Evolutionary conservation across 2,329 filamentous ascomycete genomes (phyloP).

Genomic region (Neocucurbitaria cava): DNA sequence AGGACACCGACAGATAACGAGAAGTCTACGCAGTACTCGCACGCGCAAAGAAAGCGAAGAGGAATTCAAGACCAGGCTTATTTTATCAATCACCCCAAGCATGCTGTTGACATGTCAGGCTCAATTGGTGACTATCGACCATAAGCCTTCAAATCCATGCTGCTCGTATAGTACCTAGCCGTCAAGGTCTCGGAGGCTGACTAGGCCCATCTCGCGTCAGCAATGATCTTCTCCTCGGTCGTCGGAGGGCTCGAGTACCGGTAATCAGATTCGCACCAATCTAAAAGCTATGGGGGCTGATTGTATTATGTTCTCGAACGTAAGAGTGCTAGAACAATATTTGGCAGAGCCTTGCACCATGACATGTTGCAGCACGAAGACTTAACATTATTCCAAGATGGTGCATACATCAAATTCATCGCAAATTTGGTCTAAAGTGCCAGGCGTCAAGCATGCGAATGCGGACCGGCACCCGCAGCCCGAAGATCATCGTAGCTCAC

Average conservation of each 20-base stretch:
- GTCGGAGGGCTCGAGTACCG: background rate
- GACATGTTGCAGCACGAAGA: background rate
- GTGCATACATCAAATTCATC: background rate
- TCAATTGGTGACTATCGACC: background rate
- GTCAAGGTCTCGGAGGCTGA: background rate
- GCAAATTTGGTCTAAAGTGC: background rate
- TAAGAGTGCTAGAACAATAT: no score
- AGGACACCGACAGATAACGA: background rate
- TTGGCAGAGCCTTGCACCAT: background rate
- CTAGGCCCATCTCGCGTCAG: background rate
- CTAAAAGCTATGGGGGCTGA: no score
- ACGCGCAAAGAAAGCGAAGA: background rate
- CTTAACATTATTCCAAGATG: background rate
- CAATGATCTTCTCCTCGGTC: background rate
- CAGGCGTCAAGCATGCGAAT: background rate
- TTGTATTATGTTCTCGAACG: no score
- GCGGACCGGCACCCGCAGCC: background rate
- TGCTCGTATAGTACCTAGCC: background rate
- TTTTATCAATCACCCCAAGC: background rate
- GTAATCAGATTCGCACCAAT: background rate
- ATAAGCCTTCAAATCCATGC: background rate
- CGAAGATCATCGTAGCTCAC: background rate
- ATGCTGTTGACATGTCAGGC: background rate
- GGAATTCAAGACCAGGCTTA: background rate
- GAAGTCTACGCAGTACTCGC: background rate